These are phyloP conservation scores for Neoarthrinium moseri DNA, from an alignment of 2,329 filamentous ascomycete species.

Conservation along the genomic window DNA sequence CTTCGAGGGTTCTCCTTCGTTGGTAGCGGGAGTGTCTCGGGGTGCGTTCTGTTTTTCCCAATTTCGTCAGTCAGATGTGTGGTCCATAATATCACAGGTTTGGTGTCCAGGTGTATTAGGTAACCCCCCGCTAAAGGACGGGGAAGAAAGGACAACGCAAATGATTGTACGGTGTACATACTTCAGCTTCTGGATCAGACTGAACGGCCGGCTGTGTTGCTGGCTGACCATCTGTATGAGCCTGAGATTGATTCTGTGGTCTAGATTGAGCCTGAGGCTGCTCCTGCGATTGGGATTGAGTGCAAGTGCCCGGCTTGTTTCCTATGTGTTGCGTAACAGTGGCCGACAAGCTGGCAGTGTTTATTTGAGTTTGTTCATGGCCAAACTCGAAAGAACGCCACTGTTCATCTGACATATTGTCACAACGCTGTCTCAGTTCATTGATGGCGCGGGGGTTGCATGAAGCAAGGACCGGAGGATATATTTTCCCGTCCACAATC, in stretches of 20 bases:
- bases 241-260: neutral
- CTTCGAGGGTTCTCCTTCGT: neutral
- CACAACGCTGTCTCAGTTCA: too few species aligned
- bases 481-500: slow-evolving; percentile 15
- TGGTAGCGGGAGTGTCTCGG: neutral
- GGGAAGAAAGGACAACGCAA: neutral
- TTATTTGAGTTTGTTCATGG: too few species aligned
- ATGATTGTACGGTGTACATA: too few species aligned
- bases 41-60: neutral
- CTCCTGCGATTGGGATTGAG: neutral
- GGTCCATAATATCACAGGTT: neutral
- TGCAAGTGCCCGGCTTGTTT: neutral
- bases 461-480: slow-evolving; percentile 14
- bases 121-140: neutral
- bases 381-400: too few species aligned
- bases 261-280: neutral
- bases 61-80: neutral
- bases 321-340: too few species aligned
- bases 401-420: neutral
- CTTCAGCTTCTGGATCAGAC: too few species aligned
- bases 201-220: neutral
- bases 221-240: neutral
- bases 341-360: too few species aligned
- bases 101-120: neutral
- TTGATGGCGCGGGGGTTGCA: too few species aligned